Evolutionary conservation across 371 early-diverging fungal species (phyloP).

Genomic region (Apophysomyces sp.): DNA sequence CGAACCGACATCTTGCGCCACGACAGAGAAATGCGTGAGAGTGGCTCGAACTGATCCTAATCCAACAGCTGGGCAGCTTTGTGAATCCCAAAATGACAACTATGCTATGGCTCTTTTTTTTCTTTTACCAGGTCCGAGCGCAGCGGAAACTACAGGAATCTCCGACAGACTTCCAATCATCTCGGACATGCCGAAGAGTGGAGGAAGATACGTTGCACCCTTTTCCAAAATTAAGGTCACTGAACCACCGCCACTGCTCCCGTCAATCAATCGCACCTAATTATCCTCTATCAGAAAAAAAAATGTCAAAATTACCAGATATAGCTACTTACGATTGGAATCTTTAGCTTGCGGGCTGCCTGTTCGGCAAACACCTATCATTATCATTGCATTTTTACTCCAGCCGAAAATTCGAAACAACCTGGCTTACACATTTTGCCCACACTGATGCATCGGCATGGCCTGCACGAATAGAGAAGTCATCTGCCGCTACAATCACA

Average conservation of each 20-base stretch:
- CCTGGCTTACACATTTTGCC: conserved; percentile 38
- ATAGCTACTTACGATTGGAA: conserved; percentile 25
- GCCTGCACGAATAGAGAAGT: conserved; percentile 47
- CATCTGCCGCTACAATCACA: conserved; percentile 44
- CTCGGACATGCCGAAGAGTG: conserved; percentile 46
- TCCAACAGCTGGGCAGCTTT: conserved; percentile 26
- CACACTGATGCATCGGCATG: conserved; percentile 50
- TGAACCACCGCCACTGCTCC: conserved; percentile 47
- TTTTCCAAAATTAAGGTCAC: conserved; percentile 34
- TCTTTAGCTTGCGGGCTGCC: conserved; percentile 33
- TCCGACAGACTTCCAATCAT: conserved; percentile 42
- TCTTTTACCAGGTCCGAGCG: conserved; percentile 36
- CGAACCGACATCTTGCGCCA: conserved; percentile 33
- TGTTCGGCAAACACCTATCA: conserved; percentile 32
- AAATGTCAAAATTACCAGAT: neutral
- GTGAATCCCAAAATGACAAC: neutral
- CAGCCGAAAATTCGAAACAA: too few relatives aligned
- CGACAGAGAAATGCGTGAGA: conserved; percentile 42
- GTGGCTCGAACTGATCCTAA: conserved; percentile 46
- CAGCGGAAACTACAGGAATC: conserved; percentile 40
- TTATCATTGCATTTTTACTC: too few relatives aligned
- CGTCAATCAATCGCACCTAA: conserved; percentile 42
- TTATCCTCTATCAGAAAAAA: neutral
- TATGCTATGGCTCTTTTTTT: neutral
- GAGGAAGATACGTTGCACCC: conserved; percentile 39